phyloP scores from a whole-genome alignment of 2,329 filamentous ascomycete genomes.

The Chaetomiaceae sp. region DNA sequence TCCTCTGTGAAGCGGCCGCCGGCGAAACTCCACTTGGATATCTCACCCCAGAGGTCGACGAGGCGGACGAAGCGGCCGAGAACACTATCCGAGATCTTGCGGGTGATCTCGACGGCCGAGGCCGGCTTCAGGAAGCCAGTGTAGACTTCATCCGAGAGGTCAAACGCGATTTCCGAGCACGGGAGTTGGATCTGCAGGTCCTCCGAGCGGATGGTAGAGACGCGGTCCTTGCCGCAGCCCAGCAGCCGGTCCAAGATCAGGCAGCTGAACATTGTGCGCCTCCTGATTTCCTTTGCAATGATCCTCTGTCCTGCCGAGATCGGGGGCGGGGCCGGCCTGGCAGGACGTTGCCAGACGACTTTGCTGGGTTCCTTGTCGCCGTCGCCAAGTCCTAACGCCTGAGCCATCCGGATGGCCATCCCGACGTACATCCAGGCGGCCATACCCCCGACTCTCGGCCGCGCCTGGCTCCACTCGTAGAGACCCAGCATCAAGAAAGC shows the following conservation, averaged over 20 bases:
- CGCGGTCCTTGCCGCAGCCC: slow-evolving; percentile 57
- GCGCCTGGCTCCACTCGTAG: slow-evolving; percentile 65
- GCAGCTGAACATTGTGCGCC: slow-evolving; percentile 71
- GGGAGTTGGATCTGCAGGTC: slow-evolving; percentile 63
- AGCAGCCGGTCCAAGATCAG: slow-evolving; percentile 68
- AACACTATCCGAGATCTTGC: slow-evolving; percentile 40
- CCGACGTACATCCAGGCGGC: slow-evolving; percentile 64
- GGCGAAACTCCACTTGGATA: slow-evolving; percentile 50
- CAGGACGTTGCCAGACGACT: slow-evolving; percentile 12
- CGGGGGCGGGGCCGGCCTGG: slow-evolving; percentile 5
- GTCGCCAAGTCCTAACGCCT: slow-evolving; percentile 56
- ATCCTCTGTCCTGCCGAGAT: slow-evolving; percentile 32
- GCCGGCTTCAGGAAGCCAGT: slow-evolving; percentile 43
- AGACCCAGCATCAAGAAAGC: slow-evolving; percentile 66
- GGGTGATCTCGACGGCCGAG: slow-evolving; percentile 20
- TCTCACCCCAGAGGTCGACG: slow-evolving; percentile 56
- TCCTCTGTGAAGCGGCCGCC: slow-evolving; percentile 48
- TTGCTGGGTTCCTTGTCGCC: slow-evolving; percentile 37
- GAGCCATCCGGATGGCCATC: slow-evolving; percentile 59
- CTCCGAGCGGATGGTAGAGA: slow-evolving; percentile 53
- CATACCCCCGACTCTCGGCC: slow-evolving; percentile 44
- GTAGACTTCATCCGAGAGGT: slow-evolving; percentile 53
- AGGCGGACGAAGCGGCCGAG: slow-evolving; percentile 52
- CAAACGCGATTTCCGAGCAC: slow-evolving; percentile 61
- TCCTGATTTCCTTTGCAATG: slow-evolving; percentile 57